phyloP scores from a whole-genome alignment of 768 basidiomycete species.

The Lentinula raphanica region DNA sequence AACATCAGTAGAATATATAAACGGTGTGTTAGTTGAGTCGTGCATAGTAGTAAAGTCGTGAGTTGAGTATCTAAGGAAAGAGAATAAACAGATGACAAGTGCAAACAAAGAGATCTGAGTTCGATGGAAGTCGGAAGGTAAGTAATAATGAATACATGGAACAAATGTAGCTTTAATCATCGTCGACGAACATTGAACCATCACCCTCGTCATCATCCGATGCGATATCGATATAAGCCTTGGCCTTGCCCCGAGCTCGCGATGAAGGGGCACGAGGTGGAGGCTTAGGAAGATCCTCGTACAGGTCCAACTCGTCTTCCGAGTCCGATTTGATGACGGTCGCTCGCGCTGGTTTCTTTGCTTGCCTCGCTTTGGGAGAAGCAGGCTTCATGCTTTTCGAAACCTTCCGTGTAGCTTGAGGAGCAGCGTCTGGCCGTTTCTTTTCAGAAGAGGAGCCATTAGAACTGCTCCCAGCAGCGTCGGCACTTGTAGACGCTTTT shows the following conservation, averaged over 20 bases:
- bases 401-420: constrained; percentile 36
- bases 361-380: constrained; percentile 51
- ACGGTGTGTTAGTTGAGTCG: no score
- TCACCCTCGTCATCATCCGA: constrained; percentile 46
- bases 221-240: constrained; percentile 60
- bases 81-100: no score
- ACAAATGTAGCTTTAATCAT: constrained; percentile 20
- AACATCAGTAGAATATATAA: no score
- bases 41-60: no score
- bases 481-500: constrained; percentile 28
- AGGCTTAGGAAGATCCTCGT: constrained; percentile 33
- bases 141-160: neutral
- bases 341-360: constrained; percentile 40
- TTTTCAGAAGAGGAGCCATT: constrained; percentile 1
- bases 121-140: no score
- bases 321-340: constrained; percentile 41
- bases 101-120: no score
- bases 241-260: constrained; percentile 42
- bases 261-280: constrained; percentile 37
- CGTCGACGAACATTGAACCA: constrained; percentile 43
- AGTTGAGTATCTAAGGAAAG: no score
- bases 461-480: neutral
- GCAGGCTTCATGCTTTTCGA: constrained; percentile 59
- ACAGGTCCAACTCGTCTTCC: constrained; percentile 35
- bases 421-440: constrained; percentile 29